Evolutionary conservation across 345 rosid genomes (phyloP).

Genomic region (Eucalyptus sideroxylon): DNA sequence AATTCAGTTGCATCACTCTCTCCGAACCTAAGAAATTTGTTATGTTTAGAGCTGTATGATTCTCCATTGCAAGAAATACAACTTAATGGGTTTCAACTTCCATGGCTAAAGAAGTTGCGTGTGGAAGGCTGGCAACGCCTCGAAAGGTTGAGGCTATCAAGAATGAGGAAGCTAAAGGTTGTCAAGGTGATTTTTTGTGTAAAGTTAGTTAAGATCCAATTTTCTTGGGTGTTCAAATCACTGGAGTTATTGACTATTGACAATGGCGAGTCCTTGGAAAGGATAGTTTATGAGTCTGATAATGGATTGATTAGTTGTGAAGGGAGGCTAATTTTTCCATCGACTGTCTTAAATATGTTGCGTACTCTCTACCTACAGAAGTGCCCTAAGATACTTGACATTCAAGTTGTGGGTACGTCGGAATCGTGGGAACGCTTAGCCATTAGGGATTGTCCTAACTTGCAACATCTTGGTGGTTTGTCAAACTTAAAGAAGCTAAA

Average conservation of each 20-base stretch:
- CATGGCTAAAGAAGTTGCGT: neutral
- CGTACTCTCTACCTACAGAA: accelerated
- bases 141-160: neutral
- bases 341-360: too few relatives aligned
- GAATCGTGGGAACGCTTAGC: accelerated
- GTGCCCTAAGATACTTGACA: neutral
- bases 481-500: neutral
- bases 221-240: too few relatives aligned
- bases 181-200: accelerated
- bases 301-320: too few relatives aligned
- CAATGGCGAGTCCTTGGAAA: accelerated
- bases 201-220: too few relatives aligned
- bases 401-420: neutral
- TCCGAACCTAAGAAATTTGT: neutral
- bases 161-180: too few relatives aligned
- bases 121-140: accelerated
- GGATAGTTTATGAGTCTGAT: too few relatives aligned
- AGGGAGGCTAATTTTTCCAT: too few relatives aligned
- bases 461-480: neutral
- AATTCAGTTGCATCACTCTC: neutral
- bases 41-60: neutral
- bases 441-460: accelerated
- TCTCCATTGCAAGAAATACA: neutral
- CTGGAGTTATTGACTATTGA: accelerated
- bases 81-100: neutral